Percentiles rank a stretch among this genome's conserved stretches.
Conservation (phyloP, 2,329 filamentous ascomycete species). For the Alternaria dauci region DNA sequence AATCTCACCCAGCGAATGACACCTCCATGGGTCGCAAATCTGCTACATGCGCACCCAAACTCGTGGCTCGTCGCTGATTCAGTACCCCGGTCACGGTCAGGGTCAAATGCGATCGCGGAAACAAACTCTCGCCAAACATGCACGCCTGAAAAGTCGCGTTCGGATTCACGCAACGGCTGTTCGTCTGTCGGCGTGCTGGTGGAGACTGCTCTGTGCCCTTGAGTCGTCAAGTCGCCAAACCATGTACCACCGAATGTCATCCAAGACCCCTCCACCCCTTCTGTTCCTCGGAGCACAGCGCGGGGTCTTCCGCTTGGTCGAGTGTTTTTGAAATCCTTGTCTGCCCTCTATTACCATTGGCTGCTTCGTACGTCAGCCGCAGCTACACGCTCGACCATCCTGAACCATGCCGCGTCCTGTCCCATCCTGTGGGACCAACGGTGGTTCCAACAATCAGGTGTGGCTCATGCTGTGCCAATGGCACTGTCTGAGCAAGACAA, state of each 20-base stretch:
- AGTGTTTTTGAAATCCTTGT: background rate
- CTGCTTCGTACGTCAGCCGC: constrained; percentile 37
- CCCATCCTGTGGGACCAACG: constrained; percentile 49
- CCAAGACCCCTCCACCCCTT: constrained; percentile 5
- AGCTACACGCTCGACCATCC: constrained; percentile 25
- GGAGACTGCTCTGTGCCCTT: constrained; percentile 5
- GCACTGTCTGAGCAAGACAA: constrained; percentile 30
- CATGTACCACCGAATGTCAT: constrained; percentile 17
- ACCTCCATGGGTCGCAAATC: constrained; percentile 1
- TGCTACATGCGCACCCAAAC: constrained; percentile 6
- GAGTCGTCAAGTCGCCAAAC: constrained; percentile 18
- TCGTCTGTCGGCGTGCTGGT: constrained; percentile 9
- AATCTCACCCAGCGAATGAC: background rate
- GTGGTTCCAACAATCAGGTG: constrained; percentile 46
- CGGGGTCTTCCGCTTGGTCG: constrained; percentile 18
- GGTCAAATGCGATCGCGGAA: constrained; percentile 20
- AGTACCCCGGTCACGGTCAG: constrained; percentile 13
- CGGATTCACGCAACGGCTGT: constrained; percentile 22
- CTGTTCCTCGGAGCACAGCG: constrained; percentile 15
- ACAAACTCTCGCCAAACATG: constrained; percentile 13
- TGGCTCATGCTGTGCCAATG: constrained; percentile 46
- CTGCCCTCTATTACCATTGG: background rate
- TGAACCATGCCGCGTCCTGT: constrained; percentile 37
- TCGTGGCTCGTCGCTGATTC: constrained; percentile 20
- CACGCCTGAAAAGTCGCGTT: constrained; percentile 19